Evolutionary conservation across 495 filamentous ascomycete species (phyloP), one percentile per base, ranked within the genome.

Genomic region (Achaetomiella virescens): DNA sequence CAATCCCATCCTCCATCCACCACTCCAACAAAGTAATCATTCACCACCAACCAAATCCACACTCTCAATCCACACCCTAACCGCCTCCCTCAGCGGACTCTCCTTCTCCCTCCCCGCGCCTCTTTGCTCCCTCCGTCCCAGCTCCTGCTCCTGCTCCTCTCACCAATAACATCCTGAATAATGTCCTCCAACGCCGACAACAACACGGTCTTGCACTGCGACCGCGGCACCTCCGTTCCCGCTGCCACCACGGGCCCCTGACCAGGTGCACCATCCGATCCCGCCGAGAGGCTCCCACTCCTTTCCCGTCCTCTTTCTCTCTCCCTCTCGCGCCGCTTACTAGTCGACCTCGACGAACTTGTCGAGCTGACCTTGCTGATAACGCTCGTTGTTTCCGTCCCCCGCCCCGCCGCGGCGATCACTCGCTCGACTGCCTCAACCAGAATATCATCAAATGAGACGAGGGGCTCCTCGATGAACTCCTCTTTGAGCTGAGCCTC

Each of bases 391-490:
- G 52, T 25, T 9, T 33, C 48, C 27, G 51, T 54, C 42, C 73
- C 70, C 18, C 58, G 57, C 35, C 62, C 56, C 46, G 56, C 66
- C 5, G 70, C 61, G 4, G 81, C 78, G 25, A 92, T 79, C 42
- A 92, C 83, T 31, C 80, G 80, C 63, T 93, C 89, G 6, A 93
- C 79, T 2, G 88, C 89, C 54, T 91, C 86, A 21, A 87, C 79
- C 0, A 95, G 77, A 4, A 78, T 82, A 37, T 83, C 82, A 63
- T 93, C 89, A 15, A 89, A 78, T 52, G 83, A 83, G 68, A 89
- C 82, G 48, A 93, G 75, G 7, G 81, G 75, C 65, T 95, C 88
- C 62, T 89, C 87, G 35, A 81, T 75, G 46, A 89, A 88, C 45
- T 81, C 74, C 55, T 91, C 87, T 35, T 70, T 66, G 18, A 73